Percentiles rank a stretch among this genome's conserved stretches.
These are phyloP conservation scores for Platismatia glauca DNA, from an alignment of 495 filamentous ascomycete species.

Conservation along the genomic window DNA sequence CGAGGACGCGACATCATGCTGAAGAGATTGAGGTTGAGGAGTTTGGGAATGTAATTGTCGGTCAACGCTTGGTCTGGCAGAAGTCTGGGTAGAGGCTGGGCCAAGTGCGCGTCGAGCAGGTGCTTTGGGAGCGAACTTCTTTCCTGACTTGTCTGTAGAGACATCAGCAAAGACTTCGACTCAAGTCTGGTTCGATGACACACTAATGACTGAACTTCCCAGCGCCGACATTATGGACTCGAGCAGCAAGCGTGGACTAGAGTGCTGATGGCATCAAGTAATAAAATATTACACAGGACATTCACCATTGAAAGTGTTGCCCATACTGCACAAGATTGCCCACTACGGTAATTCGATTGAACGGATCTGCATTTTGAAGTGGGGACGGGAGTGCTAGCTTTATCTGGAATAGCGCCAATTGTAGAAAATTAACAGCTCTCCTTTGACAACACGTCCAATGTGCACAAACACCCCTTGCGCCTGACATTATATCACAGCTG, in stretches of 20 bases:
- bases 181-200: conserved; percentile 17
- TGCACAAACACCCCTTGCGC: not conserved
- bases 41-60: conserved; percentile 31
- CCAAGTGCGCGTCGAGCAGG: conserved; percentile 38
- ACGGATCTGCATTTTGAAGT: not conserved
- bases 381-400: not conserved
- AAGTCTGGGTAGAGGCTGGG: conserved; percentile 27
- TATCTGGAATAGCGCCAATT: not conserved
- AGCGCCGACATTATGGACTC: conserved; percentile 43
- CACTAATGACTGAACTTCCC: conserved; percentile 51
- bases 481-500: not conserved
- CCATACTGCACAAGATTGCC: not conserved
- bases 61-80: conserved; percentile 34
- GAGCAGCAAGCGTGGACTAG: not conserved
- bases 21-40: conserved; percentile 30
- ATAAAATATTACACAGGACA: too few relatives aligned
- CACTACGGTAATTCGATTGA: too few relatives aligned
- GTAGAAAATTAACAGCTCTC: conserved; percentile 6
- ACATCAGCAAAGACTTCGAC: conserved; percentile 8
- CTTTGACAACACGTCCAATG: not conserved
- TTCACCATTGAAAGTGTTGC: not conserved
- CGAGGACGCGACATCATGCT: conserved; percentile 24
- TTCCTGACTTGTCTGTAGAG: conserved; percentile 43
- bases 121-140: conserved; percentile 47
- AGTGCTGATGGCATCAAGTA: not conserved